Conservation (phyloP, 805 yeast species). For the Zygosaccharomyces siamensis region DNA sequence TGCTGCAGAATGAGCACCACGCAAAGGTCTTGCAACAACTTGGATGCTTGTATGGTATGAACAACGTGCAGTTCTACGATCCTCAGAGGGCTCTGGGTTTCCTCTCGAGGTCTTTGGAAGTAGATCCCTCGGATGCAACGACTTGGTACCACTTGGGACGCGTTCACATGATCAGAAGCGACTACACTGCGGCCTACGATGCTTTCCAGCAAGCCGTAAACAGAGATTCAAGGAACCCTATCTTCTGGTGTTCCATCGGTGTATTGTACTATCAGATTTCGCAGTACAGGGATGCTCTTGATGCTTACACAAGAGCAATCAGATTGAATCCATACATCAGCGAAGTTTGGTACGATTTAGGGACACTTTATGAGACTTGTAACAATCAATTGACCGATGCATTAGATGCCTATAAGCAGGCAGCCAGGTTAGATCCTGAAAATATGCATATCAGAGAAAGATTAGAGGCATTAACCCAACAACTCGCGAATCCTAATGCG, state of each 20-base stretch:
- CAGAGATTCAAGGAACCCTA: constrained; percentile 93
- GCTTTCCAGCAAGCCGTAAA: constrained; percentile 98
- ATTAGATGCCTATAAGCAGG: constrained; percentile 92
- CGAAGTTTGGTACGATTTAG: constrained; percentile 98
- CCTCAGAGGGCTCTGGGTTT: constrained; percentile 78
- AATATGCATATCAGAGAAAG: constrained; percentile 93
- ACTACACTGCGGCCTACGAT: constrained; percentile 93
- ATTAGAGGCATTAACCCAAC: constrained; percentile 72
- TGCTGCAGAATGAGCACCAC: constrained; percentile 85
- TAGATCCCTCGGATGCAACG: constrained; percentile 88
- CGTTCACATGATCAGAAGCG: constrained; percentile 93
- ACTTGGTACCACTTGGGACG: constrained; percentile 97
- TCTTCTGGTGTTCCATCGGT: constrained; percentile 96
- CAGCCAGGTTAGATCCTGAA: constrained; percentile 90
- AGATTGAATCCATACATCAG: constrained; percentile 91
- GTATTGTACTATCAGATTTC: constrained; percentile 93
- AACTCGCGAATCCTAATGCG: constrained; percentile 34
- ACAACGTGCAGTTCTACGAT: constrained; percentile 62
- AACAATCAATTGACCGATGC: constrained; percentile 95
- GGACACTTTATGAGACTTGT: constrained; percentile 94
- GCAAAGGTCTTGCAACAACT: constrained; percentile 94
- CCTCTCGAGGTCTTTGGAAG: constrained; percentile 80
- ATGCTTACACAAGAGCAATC: constrained; percentile 95
- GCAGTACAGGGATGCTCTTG: constrained; percentile 94
- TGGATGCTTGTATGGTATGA: constrained; percentile 82